phyloP scores from a whole-genome alignment of 2,329 filamentous ascomycete genomes.

The Coniochaeta prunicola region DNA sequence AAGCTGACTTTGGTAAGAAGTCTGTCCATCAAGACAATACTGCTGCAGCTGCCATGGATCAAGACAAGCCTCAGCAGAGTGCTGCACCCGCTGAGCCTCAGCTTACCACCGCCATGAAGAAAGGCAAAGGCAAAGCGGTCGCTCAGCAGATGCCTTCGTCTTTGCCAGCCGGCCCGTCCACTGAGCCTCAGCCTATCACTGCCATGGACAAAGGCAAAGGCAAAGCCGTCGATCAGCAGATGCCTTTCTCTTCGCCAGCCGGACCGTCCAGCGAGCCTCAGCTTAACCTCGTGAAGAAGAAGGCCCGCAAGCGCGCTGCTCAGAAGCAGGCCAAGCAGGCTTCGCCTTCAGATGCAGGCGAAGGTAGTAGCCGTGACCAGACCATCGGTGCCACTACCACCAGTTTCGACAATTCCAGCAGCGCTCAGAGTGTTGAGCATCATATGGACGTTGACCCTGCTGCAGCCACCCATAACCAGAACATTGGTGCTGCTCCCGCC shows the following conservation, averaged over 20 bases:
- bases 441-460: no score
- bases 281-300: neutral
- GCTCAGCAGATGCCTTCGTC: no score
- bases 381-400: neutral
- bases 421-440: no score
- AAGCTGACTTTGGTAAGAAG: neutral
- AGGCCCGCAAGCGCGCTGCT: neutral
- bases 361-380: neutral
- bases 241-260: neutral
- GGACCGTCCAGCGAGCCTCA: neutral
- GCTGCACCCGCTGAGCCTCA: neutral
- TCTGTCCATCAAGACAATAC: neutral
- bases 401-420: neutral
- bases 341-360: neutral
- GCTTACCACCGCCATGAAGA: neutral
- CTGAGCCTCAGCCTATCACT: neutral
- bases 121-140: neutral
- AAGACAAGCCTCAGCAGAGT: neutral
- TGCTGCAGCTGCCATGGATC: neutral
- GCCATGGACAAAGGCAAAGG: no score
- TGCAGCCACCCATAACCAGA: no score
- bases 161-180: neutral
- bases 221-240: no score
- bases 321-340: neutral
- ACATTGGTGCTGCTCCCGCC: no score